phyloP scores from a whole-genome alignment of 495 filamentous ascomycete genomes.

The Tetracladium marchalianum region DNA sequence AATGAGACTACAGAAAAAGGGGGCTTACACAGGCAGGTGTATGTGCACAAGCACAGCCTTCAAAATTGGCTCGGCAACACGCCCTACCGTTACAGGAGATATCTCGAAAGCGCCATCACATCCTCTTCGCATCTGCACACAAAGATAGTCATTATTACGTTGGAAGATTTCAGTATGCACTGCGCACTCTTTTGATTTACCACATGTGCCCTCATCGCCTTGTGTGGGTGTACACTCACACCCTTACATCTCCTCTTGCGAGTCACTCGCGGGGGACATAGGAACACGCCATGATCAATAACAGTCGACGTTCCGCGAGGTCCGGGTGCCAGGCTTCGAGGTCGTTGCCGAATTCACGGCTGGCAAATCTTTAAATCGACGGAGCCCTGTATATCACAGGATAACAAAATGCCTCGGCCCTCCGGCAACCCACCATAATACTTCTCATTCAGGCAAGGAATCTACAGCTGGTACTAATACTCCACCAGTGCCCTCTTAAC shows the following conservation, averaged over 20 bases:
- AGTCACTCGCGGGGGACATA: constrained; percentile 1
- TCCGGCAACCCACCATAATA: constrained; percentile 30
- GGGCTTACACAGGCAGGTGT: background rate
- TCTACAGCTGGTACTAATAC: constrained; percentile 36
- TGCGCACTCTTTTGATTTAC: too few species aligned
- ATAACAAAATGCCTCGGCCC: constrained; percentile 38
- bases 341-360: background rate
- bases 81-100: too few species aligned
- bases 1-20: too few species aligned
- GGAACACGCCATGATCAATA: constrained; percentile 1
- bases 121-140: background rate
- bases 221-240: too few species aligned
- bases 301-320: constrained; percentile 4
- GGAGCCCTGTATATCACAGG: constrained; percentile 36
- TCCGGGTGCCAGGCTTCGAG: constrained; percentile 3
- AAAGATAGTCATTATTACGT: background rate
- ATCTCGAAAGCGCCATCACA: too few species aligned
- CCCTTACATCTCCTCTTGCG: too few species aligned
- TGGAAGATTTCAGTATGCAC: background rate
- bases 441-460: constrained; percentile 31
- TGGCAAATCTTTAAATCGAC: constrained; percentile 10
- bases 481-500: constrained; percentile 23
- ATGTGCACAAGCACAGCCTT: background rate
- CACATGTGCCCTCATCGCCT: too few species aligned
- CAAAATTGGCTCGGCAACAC: too few species aligned